Conservation (phyloP, 2,329 filamentous ascomycete species). For the Calonectria leucothoes region DNA sequence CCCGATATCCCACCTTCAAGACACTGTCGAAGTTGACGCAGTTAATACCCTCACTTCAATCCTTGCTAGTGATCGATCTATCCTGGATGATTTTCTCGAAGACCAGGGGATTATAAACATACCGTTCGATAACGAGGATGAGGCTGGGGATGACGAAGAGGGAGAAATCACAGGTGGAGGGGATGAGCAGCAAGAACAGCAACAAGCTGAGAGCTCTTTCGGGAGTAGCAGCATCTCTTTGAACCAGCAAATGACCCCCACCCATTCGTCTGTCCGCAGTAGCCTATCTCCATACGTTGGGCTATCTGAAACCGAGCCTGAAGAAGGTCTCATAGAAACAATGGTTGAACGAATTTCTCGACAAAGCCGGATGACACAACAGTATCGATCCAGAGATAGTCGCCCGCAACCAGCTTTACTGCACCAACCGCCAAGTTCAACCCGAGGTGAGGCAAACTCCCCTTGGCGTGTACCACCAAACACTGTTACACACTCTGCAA, state of each 20-base stretch:
- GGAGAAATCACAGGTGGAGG: background rate
- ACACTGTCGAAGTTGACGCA: slow-evolving; percentile 6
- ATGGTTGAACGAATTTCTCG: background rate
- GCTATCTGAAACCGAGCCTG: background rate
- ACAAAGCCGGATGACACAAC: slow-evolving; percentile 8
- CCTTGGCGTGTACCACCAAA: too few species aligned
- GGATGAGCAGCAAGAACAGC: background rate
- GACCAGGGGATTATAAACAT: slow-evolving; percentile 26
- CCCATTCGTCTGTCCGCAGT: background rate
- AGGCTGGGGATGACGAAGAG: background rate
- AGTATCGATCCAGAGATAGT: background rate
- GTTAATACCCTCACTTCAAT: slow-evolving; percentile 28
- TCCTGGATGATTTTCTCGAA: background rate
- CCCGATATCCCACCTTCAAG: background rate
- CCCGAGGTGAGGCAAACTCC: too few species aligned
- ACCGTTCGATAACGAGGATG: slow-evolving; percentile 17
- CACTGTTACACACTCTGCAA: background rate
- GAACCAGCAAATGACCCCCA: slow-evolving; percentile 11
- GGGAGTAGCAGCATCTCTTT: background rate
- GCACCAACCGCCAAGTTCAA: background rate
- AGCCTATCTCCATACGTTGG: background rate
- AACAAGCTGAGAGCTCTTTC: background rate
- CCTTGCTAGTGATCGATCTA: slow-evolving; percentile 10
- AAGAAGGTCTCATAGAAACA: slow-evolving; percentile 5
- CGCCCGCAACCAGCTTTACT: background rate